A percentile compares a stretch with the other conserved stretches of the same genome.
Conservation (phyloP, 176 grass and related monocot genomes). For the Leersia perrieri region DNA sequence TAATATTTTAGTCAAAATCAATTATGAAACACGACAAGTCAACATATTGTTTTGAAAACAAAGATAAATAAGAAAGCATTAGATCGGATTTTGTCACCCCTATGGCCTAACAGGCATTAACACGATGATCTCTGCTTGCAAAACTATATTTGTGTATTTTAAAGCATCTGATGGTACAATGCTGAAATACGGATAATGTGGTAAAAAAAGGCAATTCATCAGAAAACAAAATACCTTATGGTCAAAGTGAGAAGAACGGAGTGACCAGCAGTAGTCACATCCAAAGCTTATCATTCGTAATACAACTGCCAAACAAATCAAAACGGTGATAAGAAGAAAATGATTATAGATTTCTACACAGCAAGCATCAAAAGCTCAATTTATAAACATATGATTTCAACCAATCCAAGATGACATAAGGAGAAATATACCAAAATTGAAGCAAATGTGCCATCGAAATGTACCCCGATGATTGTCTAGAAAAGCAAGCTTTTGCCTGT, state of each 20-base stretch:
- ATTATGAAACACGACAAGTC: neutral
- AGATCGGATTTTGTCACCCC: neutral
- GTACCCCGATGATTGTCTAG: slow-evolving; percentile 81
- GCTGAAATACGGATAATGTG: neutral
- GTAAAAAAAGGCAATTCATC: neutral
- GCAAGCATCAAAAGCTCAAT: neutral
- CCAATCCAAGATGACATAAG: slow-evolving; percentile 14
- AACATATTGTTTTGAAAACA: neutral
- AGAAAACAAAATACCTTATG: slow-evolving; percentile 53
- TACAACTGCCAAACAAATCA: slow-evolving; percentile 49
- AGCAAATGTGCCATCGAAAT: slow-evolving; percentile 99
- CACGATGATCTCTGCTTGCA: neutral
- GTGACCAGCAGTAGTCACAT: slow-evolving; percentile 84
- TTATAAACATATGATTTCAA: neutral
- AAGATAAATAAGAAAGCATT: neutral
- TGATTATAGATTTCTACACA: neutral
- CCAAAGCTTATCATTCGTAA: slow-evolving; percentile 94
- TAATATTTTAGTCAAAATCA: neutral
- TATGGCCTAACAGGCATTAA: neutral
- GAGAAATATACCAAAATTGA: slow-evolving; percentile 81
- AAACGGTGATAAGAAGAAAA: slow-evolving; percentile 8
- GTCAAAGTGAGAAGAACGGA: slow-evolving; percentile 62
- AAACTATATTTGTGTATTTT: neutral
- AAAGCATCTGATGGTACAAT: neutral
- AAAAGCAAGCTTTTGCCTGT: slow-evolving; percentile 67